Evolutionary conservation across 2,329 filamentous ascomycete species (phyloP).

Genomic region (Venturia asperata): DNA sequence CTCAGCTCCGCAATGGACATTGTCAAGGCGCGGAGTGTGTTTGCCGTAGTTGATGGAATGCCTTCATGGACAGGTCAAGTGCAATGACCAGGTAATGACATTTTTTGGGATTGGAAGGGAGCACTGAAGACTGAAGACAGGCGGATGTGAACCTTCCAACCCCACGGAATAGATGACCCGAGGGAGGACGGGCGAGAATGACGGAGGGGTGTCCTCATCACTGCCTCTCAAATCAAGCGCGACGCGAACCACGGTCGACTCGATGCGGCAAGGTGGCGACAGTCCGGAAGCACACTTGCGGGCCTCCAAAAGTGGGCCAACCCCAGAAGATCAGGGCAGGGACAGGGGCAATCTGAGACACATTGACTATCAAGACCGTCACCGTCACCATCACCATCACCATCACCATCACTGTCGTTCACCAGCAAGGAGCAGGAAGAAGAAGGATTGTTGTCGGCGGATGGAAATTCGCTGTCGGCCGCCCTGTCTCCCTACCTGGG

Average conservation of each 20-base stretch:
- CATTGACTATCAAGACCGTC: too few species aligned
- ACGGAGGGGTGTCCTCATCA: neutral
- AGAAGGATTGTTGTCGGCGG: too few species aligned
- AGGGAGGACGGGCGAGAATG: neutral
- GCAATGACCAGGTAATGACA: neutral
- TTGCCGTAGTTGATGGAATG: neutral
- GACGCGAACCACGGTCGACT: neutral
- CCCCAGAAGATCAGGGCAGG: neutral
- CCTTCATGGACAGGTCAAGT: neutral
- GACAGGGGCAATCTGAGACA: too few species aligned
- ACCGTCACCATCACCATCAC: too few species aligned
- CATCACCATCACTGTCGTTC: too few species aligned
- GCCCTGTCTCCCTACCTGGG: too few species aligned
- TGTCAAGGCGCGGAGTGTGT: conserved; percentile 9
- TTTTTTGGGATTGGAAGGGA: neutral
- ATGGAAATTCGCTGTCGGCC: too few species aligned
- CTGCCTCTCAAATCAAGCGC: neutral
- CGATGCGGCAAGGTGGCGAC: neutral
- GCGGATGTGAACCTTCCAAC: too few species aligned
- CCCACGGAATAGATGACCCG: neutral
- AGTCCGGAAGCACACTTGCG: neutral
- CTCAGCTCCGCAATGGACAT: conserved; percentile 25
- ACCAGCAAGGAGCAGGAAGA: too few species aligned
- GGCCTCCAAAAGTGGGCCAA: neutral
- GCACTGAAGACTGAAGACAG: neutral